These are phyloP conservation scores for Mucor indicus DNA, from an alignment of 371 early-diverging fungal genomes.

Conservation along the genomic window DNA sequence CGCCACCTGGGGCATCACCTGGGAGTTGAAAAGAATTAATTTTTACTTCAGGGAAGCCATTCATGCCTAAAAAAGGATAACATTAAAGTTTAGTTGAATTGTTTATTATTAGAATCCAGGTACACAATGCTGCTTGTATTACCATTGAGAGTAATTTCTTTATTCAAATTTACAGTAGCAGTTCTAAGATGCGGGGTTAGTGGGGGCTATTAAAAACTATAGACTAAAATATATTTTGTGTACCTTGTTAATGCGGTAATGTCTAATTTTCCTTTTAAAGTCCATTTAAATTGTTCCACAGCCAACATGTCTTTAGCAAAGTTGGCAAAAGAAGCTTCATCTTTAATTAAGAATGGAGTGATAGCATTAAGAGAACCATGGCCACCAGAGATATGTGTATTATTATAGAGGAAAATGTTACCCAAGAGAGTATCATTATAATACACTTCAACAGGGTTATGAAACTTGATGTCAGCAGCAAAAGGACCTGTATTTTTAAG, in stretches of 20 bases:
- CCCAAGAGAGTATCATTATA: constrained; percentile 48
- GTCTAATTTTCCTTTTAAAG: constrained; percentile 52
- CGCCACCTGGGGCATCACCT: constrained; percentile 51
- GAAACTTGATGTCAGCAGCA: constrained; percentile 45
- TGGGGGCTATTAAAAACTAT: neutral
- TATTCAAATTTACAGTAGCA: constrained; percentile 40
- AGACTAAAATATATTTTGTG: constrained; percentile 26
- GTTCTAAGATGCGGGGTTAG: constrained; percentile 23
- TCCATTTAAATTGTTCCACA: constrained; percentile 51
- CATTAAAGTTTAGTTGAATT: neutral
- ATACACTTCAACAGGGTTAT: constrained; percentile 38
- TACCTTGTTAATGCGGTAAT: constrained; percentile 57
- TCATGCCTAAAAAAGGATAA: constrained; percentile 38
- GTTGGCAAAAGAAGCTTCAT: constrained; percentile 42
- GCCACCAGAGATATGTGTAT: constrained; percentile 51
- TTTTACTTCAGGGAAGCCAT: constrained; percentile 52
- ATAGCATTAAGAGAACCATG: constrained; percentile 39
- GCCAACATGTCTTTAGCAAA: constrained; percentile 58
- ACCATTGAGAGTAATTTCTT: constrained; percentile 29
- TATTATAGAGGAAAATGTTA: constrained; percentile 43
- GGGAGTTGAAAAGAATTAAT: constrained; percentile 58
- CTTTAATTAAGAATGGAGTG: constrained; percentile 46
- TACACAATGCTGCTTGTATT: too few relatives aligned
- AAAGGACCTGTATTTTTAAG: constrained; percentile 61
- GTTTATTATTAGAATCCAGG: too few relatives aligned